Evolutionary conservation across 2,329 filamentous ascomycete species (phyloP).

Genomic region (Stemphylium vesicarium): DNA sequence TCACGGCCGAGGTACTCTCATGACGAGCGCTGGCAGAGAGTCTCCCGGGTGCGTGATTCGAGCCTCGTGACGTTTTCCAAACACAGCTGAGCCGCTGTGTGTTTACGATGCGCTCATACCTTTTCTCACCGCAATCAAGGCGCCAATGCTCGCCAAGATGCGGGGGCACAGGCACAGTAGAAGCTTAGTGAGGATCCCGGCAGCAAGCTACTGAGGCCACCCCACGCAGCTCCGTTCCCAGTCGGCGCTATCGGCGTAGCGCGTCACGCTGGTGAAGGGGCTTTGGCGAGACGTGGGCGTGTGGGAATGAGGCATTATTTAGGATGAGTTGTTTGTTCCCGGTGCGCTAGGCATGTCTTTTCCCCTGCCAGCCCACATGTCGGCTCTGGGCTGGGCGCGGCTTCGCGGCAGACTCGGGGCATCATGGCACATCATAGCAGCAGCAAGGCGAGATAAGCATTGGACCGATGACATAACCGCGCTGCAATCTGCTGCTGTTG

Average conservation of each 20-base stretch:
- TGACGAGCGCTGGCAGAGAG: no score
- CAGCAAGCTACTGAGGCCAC: conserved; percentile 11
- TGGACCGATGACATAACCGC: conserved; percentile 24
- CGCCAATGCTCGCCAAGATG: conserved; percentile 10
- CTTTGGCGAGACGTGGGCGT: not conserved
- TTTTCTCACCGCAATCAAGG: not conserved
- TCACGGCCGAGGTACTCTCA: not conserved
- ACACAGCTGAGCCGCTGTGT: no score
- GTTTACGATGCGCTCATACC: not conserved
- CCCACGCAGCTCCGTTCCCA: conserved; percentile 14
- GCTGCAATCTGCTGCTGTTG: not conserved
- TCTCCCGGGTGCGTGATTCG: no score
- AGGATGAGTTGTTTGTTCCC: conserved; percentile 13
- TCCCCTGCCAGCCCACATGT: conserved; percentile 3
- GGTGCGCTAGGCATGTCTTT: conserved; percentile 6
- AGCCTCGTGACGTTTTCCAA: no score
- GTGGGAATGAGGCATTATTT: conserved; percentile 24
- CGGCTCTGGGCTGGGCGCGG: conserved; percentile 1
- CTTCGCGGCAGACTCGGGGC: conserved; percentile 13
- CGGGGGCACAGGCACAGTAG: conserved; percentile 19
- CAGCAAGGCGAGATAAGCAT: conserved; percentile 27
- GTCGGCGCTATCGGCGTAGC: conserved; percentile 17
- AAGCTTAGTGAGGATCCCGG: conserved; percentile 28
- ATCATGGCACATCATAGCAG: conserved; percentile 3
- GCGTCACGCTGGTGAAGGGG: conserved; percentile 10